Percentiles rank a stretch among this genome's conserved stretches.
Conservation (phyloP, 768 basidiomycete species). For the Lyophyllum semitale region DNA sequence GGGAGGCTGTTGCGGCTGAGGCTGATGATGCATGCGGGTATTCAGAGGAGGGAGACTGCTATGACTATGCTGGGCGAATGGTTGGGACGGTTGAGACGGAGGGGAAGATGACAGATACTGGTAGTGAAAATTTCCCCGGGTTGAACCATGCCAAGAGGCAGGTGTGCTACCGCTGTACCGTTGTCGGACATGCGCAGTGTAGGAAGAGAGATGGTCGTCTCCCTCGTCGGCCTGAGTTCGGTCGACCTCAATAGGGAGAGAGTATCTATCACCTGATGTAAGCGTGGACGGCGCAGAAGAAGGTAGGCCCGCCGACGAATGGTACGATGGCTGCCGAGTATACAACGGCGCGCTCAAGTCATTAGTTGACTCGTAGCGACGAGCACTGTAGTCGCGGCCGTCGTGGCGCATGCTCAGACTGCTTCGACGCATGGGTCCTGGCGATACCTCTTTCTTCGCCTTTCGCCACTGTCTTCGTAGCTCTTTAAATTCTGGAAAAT, state of each 20-base stretch:
- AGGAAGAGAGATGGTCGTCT: conserved; percentile 27
- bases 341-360: conserved; percentile 19
- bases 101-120: conserved; percentile 29
- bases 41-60: conserved; percentile 32
- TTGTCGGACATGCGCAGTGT: conserved; percentile 27
- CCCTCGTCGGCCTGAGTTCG: conserved; percentile 32
- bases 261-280: conserved; percentile 28
- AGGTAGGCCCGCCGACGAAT: conserved; percentile 24
- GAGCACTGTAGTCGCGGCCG: conserved; percentile 29
- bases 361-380: conserved; percentile 29
- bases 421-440: conserved; percentile 31
- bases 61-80: conserved; percentile 19
- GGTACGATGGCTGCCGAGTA: conserved; percentile 28
- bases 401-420: conserved; percentile 32
- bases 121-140: conserved; percentile 22
- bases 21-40: conserved; percentile 15
- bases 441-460: conserved; percentile 75
- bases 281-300: conserved; percentile 29
- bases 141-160: conserved; percentile 36
- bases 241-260: conserved; percentile 30
- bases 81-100: conserved; percentile 19
- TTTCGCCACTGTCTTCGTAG: conserved; percentile 96
- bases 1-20: conserved; percentile 26
- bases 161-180: conserved; percentile 30
- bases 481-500: conserved; percentile 88